Percentiles rank a stretch among this genome's conserved stretches.
These are phyloP conservation scores for Tirmania nivea DNA, from an alignment of 495 filamentous ascomycete species.

Conservation along the genomic window DNA sequence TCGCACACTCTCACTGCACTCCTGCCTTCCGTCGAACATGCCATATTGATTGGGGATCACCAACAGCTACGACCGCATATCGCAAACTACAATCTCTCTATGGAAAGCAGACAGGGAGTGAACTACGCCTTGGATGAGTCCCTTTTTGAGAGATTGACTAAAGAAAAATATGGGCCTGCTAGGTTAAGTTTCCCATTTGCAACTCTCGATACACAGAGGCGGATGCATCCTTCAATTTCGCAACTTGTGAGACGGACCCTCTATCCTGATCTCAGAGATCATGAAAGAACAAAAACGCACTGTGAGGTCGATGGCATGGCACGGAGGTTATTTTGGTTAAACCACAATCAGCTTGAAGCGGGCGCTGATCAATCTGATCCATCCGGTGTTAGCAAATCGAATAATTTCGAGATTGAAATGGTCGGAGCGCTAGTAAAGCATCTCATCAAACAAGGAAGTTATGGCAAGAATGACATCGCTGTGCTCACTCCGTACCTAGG, in stretches of 20 bases:
- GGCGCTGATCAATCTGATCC: conserved; percentile 22
- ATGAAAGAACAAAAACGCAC: conserved; percentile 27
- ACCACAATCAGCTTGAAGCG: conserved; percentile 38
- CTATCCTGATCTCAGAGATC: conserved; percentile 44
- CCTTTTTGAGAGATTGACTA: conserved; percentile 46
- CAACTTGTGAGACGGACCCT: conserved; percentile 35
- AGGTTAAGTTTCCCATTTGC: conserved; percentile 30
- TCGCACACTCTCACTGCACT: conserved; percentile 46
- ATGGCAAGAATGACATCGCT: conserved; percentile 47
- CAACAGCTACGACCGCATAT: conserved; percentile 49
- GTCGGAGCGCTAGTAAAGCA: conserved; percentile 43
- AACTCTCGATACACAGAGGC: conserved; percentile 41
- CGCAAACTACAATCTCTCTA: conserved; percentile 38
- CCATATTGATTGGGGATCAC: conserved; percentile 61
- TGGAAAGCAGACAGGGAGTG: conserved; percentile 32
- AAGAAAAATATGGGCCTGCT: conserved; percentile 16
- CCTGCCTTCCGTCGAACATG: conserved; percentile 47
- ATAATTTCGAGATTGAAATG: conserved; percentile 48
- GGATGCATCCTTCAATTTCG: conserved; percentile 58
- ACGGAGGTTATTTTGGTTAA: conserved; percentile 49
- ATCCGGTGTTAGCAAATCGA: conserved; percentile 37
- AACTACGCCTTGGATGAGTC: conserved; percentile 42
- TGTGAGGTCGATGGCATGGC: conserved; percentile 44
- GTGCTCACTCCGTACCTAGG: conserved; percentile 58
- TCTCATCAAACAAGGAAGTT: conserved; percentile 46